Base-by-base conservation (phyloP, 257 asterid genomes). In the Dorcoceras hygrometricum region DNA sequence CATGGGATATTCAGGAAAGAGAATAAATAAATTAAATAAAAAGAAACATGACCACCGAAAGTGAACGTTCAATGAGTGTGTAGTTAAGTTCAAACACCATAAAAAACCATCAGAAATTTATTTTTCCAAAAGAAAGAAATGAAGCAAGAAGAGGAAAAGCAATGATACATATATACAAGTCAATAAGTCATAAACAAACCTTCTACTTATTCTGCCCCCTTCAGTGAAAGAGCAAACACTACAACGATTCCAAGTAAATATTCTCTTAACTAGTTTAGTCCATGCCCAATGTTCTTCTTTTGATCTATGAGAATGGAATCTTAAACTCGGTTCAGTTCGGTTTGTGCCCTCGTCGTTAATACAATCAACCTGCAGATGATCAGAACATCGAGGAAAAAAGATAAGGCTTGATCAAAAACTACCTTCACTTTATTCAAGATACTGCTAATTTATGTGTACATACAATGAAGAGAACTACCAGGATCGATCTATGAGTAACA, bases 161-260 rank as follows among this genome's bases (percentile, higher is more conserved):
- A 36, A 36, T 0, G 4, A 18, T 12, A 36, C 66, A 62, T 8
- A 62, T 20, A 19, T 34, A 2, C 6, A 8, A 12, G 34, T 23
- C 23, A 27, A 34, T 31, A 34, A n/a, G 24, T 10, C 22, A 19
- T 32, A 62, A 62, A 32, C 66, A 62, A 20, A 18, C 66, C 27
- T 31, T 50, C 1, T n/a, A n/a, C 54, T 62, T 62, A 62, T 62
- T 62, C 25, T 62, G 18, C 53, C 48, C 54, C 43, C 9, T 34
- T 22, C 54, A 8, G 22, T 62, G 22, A 50, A 66, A 55, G 50
- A 8, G 18, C 64, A 16, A 55, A 62, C 72, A 36, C 72, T 18
- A 59, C 59, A 68, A 8, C 72, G 58, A 57, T 25, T 39, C 39
- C 48, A 20, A 11, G 34, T 25, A 27, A 23, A 26, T 29, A 12